Percentiles rank a stretch among this genome's conserved stretches.
These are phyloP conservation scores for Arachis hypogaea DNA, from an alignment of 306 rosid species.

Conservation along the genomic window DNA sequence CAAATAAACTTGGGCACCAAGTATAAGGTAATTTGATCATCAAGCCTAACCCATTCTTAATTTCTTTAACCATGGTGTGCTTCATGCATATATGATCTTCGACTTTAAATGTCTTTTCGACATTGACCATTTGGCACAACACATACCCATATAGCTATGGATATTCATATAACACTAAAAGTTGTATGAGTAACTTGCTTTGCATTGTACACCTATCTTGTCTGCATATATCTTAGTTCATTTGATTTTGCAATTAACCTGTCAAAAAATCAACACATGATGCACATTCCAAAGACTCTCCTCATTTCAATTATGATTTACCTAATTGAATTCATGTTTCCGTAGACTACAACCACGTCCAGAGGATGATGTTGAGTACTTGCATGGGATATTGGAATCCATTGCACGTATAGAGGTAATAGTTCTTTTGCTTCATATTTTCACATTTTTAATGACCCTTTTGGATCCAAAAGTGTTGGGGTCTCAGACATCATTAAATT, in stretches of 20 bases:
- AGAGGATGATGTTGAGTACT: constrained; percentile 67
- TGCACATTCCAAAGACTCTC: no score
- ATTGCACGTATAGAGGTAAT: constrained; percentile 92
- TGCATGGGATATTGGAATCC: constrained; percentile 91
- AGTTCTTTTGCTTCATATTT: constrained; percentile 15
- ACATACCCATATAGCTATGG: no score
- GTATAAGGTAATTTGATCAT: no score
- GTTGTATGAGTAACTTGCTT: no score
- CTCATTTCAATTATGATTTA: background rate
- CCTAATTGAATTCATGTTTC: constrained; percentile 32
- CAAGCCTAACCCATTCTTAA: no score
- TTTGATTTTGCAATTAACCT: background rate
- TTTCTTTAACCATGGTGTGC: no score
- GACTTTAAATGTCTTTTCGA: no score
- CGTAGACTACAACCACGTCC: constrained; percentile 88
- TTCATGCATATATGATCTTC: no score
- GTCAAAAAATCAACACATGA: background rate
- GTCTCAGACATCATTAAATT: background rate
- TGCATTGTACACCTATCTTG: no score
- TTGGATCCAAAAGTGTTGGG: background rate
- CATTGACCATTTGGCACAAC: no score
- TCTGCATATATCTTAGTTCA: background rate
- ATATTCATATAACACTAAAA: no score
- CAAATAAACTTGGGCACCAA: no score
- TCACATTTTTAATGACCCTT: background rate